phyloP scores from a whole-genome alignment of 2,329 filamentous ascomycete genomes.

The Myriosclerotinia duriaeana region DNA sequence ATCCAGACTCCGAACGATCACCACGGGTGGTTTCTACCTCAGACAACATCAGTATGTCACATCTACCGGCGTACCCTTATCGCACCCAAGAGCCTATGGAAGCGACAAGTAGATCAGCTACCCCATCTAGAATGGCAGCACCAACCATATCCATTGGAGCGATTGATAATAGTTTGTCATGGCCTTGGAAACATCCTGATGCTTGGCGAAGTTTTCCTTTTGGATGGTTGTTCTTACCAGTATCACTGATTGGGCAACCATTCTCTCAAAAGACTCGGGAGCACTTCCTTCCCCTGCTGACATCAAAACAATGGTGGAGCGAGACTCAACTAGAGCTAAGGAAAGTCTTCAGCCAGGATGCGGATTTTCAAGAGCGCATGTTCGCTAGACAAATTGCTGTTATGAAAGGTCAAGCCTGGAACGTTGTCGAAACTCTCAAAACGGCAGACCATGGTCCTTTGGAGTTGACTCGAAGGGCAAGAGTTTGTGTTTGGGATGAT shows the following conservation, averaged over 20 bases:
- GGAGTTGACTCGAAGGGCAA: constrained; percentile 83
- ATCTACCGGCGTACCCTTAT: constrained; percentile 61
- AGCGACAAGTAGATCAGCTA: constrained; percentile 54
- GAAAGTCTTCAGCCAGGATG: constrained; percentile 84
- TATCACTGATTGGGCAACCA: constrained; percentile 91
- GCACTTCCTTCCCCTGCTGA: constrained; percentile 93
- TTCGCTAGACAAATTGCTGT: constrained; percentile 97
- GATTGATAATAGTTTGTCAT: constrained; percentile 96
- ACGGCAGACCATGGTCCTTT: constrained; percentile 87
- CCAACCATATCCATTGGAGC: constrained; percentile 73
- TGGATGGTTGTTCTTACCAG: constrained; percentile 95
- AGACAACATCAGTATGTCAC: constrained; percentile 30
- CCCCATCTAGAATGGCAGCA: constrained; percentile 37
- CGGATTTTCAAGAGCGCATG: constrained; percentile 98
- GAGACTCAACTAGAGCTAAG: constrained; percentile 87
- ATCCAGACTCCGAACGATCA: constrained; percentile 53
- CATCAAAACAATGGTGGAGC: constrained; percentile 94
- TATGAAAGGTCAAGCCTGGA: constrained; percentile 99
- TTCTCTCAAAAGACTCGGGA: constrained; percentile 92
- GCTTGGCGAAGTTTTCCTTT: constrained; percentile 90
- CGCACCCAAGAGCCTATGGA: constrained; percentile 82
- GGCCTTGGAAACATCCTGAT: constrained; percentile 71
- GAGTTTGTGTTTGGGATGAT: constrained; percentile 98
- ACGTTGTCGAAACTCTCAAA: constrained; percentile 96
- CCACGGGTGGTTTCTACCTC: constrained; percentile 48